Evolutionary conservation across 2,329 filamentous ascomycete species (phyloP).

Genomic region (Aspergillus amoenus): DNA sequence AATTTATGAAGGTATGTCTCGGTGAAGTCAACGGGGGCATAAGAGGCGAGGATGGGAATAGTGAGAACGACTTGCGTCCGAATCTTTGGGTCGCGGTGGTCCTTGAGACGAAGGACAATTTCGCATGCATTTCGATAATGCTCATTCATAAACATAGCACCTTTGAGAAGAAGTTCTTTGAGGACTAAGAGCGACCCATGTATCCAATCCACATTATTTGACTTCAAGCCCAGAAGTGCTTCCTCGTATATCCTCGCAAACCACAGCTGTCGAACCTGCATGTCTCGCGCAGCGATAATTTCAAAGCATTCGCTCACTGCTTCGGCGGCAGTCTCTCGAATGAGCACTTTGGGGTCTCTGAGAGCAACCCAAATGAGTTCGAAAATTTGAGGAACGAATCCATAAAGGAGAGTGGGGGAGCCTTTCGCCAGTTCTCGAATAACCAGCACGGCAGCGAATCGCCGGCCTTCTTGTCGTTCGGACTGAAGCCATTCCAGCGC

Average conservation of each 20-base stretch:
- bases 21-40: slow-evolving; percentile 87
- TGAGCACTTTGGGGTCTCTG: slow-evolving; percentile 84
- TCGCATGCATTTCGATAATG: slow-evolving; percentile 91
- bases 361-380: slow-evolving; percentile 95
- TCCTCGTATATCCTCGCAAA: slow-evolving; percentile 90
- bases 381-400: slow-evolving; percentile 91
- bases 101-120: slow-evolving; percentile 86
- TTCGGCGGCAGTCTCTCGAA: slow-evolving; percentile 86
- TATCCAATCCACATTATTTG: slow-evolving; percentile 79
- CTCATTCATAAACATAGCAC: slow-evolving; percentile 98
- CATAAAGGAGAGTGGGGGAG: slow-evolving; percentile 92
- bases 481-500: slow-evolving; percentile 96
- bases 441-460: slow-evolving; percentile 89
- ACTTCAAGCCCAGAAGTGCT: slow-evolving; percentile 73
- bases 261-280: slow-evolving; percentile 80
- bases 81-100: slow-evolving; percentile 85
- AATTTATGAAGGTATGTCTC: slow-evolving; percentile 87
- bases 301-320: slow-evolving; percentile 93
- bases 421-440: slow-evolving; percentile 88
- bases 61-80: slow-evolving; percentile 85
- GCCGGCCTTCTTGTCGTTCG: slow-evolving; percentile 86
- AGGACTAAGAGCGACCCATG: slow-evolving; percentile 93
- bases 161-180: slow-evolving; percentile 88
- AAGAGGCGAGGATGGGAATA: slow-evolving; percentile 89
- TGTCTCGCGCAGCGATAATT: slow-evolving; percentile 91